A percentile compares a stretch with the other conserved stretches of the same genome.
Conservation (phyloP, 2,329 filamentous ascomycete genomes). For the Tolypocladium ophioglossoides region DNA sequence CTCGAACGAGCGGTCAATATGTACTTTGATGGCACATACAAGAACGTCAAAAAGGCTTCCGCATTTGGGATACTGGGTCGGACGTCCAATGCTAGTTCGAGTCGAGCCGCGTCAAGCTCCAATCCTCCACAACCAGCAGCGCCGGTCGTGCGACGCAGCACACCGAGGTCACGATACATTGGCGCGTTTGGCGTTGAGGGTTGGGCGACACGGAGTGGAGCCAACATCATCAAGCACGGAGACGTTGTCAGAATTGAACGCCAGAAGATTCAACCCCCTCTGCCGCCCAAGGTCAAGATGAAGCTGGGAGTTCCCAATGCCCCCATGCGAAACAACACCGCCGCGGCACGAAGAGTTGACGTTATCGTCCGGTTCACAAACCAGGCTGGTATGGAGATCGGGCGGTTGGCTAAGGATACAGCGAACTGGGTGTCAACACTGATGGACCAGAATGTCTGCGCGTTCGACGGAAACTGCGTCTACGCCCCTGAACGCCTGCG, state of each 20-base stretch:
- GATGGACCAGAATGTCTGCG: slow-evolving; percentile 81
- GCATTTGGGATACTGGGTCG: not conserved
- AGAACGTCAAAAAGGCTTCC: slow-evolving; percentile 28
- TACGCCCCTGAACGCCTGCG: slow-evolving; percentile 76
- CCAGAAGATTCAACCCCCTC: slow-evolving; percentile 58
- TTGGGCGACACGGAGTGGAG: slow-evolving; percentile 83
- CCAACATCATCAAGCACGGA: slow-evolving; percentile 64
- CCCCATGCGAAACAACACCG: slow-evolving; percentile 28
- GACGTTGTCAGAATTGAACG: slow-evolving; percentile 82
- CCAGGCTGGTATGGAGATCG: slow-evolving; percentile 66
- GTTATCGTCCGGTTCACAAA: slow-evolving; percentile 90
- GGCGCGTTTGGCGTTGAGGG: slow-evolving; percentile 86
- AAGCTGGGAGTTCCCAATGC: slow-evolving; percentile 26
- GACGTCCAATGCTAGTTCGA: slow-evolving; percentile 1
- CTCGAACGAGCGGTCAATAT: slow-evolving; percentile 56
- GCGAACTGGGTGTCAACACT: slow-evolving; percentile 88
- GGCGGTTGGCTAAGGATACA: slow-evolving; percentile 74
- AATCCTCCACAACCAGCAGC: slow-evolving; percentile 3
- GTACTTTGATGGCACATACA: slow-evolving; percentile 62
- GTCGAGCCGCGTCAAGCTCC: slow-evolving; percentile 3
- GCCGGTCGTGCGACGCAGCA: slow-evolving; percentile 10
- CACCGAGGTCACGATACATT: slow-evolving; percentile 55
- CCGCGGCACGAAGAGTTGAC: slow-evolving; percentile 61
- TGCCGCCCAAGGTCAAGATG: slow-evolving; percentile 31
- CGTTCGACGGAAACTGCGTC: slow-evolving; percentile 78